A percentile compares a stretch with the other conserved stretches of the same genome.
These are phyloP conservation scores for Fusarium sp. DNA, from an alignment of 2,329 filamentous ascomycete genomes.

Conservation along the genomic window DNA sequence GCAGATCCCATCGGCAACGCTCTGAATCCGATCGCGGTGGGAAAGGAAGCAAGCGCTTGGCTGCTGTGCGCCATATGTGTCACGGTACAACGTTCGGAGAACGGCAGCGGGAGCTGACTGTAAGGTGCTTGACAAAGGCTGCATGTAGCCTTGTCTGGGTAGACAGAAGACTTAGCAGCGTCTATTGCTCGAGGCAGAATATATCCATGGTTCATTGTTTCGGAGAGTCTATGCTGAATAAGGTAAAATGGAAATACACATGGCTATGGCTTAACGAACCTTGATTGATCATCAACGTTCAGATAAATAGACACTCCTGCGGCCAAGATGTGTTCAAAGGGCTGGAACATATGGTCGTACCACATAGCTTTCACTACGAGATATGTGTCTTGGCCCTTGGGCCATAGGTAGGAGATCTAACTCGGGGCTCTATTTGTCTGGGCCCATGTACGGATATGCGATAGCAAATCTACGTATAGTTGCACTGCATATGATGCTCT, in stretches of 20 bases:
- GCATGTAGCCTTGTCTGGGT: conserved; percentile 23
- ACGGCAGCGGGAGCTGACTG: conserved; percentile 31
- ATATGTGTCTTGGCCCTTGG: conserved; percentile 7
- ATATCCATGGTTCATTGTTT: background rate
- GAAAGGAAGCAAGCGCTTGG: conserved; percentile 10
- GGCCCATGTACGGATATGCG: conserved; percentile 7
- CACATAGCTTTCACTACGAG: conserved; percentile 5
- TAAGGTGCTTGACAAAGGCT: conserved; percentile 20
- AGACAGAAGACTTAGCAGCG: background rate
- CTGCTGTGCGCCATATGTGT: conserved; percentile 19
- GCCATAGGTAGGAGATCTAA: conserved; percentile 18
- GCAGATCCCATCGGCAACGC: conserved; percentile 17
- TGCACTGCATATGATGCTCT: conserved; percentile 19
- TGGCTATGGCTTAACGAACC: background rate
- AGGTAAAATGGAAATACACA: too few relatives aligned
- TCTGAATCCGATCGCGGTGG: conserved; percentile 34
- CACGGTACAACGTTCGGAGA: conserved; percentile 36
- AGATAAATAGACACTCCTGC: background rate
- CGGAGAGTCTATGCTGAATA: background rate
- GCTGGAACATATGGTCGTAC: background rate
- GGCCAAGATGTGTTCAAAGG: background rate
- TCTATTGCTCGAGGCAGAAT: background rate
- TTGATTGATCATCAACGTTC: background rate
- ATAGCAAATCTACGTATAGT: conserved; percentile 16
- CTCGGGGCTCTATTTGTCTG: conserved; percentile 7